These are phyloP conservation scores for Candida stauntonica DNA, from an alignment of 805 yeast species.

Conservation along the genomic window DNA sequence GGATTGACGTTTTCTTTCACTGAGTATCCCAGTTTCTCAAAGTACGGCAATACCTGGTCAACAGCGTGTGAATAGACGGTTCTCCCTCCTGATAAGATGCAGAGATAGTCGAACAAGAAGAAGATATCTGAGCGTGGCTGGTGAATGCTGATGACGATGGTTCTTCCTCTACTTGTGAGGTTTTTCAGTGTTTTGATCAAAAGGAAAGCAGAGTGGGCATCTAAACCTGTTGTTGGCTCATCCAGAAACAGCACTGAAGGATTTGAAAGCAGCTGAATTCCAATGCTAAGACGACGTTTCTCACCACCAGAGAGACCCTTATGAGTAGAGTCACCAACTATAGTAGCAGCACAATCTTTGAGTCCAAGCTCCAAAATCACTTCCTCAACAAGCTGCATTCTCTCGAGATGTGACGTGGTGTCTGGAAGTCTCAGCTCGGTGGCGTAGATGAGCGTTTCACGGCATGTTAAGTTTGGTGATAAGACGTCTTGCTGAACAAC, in stretches of 20 bases:
- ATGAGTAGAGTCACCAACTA: constrained; percentile 52
- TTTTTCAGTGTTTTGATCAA: constrained; percentile 59
- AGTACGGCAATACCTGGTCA: constrained; percentile 40
- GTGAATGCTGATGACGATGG: constrained; percentile 74
- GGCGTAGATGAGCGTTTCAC: constrained; percentile 67
- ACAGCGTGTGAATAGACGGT: constrained; percentile 42
- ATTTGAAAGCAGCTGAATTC: constrained; percentile 72
- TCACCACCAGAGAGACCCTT: constrained; percentile 83
- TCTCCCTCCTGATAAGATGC: constrained; percentile 62
- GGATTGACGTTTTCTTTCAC: constrained; percentile 45
- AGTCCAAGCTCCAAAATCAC: constrained; percentile 66
- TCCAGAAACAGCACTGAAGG: constrained; percentile 77
- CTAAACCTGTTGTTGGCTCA: constrained; percentile 85
- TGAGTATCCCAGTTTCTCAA: constrained; percentile 35
- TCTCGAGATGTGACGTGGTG: constrained; percentile 37
- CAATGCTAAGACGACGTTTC: constrained; percentile 72
- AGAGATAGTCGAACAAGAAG: constrained; percentile 61
- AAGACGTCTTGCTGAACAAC: constrained; percentile 75
- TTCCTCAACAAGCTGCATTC: constrained; percentile 50
- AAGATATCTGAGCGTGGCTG: constrained; percentile 84
- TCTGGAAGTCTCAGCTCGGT: constrained; percentile 67
- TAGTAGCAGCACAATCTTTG: constrained; percentile 59
- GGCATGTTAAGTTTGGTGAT: constrained; percentile 65
- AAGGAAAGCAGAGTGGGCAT: constrained; percentile 70
- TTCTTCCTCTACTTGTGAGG: constrained; percentile 58